Base-by-base conservation (phyloP, 768 basidiomycete genomes). In the Trametes cubensis region DNA sequence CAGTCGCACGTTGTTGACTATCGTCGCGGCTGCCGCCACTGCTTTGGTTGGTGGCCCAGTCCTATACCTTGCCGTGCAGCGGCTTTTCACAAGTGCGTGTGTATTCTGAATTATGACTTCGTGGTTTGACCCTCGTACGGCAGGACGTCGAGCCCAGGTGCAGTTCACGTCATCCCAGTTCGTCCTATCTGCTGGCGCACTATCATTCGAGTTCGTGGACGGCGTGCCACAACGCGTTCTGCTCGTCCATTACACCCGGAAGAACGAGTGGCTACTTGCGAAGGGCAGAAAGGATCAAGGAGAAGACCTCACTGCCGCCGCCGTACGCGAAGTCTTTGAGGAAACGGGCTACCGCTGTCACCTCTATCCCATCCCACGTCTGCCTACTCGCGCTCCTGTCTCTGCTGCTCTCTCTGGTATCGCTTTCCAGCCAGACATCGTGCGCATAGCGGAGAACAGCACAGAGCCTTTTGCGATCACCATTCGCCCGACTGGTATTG, bases 251-350 rank as follows among this genome's bases (percentile, higher is more conserved):
- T 58, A 74, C 21, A 53, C 53, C 15, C 51, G 55, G 13, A 69
- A 71, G 45, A 61, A 67, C 45, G 65, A 70, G 38, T 72, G 69
- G 69, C 60, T 75, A 8, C 71, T 75, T 18, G 65, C 73, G 21
- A 75, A 74, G 54, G 74, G 74, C 8, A 57, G 66, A 15, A 70
- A 72, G 41, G 70, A 73, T 53, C 60, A 63, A 30, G 70, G 70
- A 38, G 72, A 73, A 58, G 63, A 71, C 20, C 55, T 72, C 17
- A 66, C 71, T 26, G 49, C 59, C 1, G 64, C 72, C 1, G 74
- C 74, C 7, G 28, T 71, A n/a, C 68, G 74, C 14, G 74, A 75
- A 56, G 70, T 74, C n/a, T 64, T 66, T 47, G 74, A 75, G 55
- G 73, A 75, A 66, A 75, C 73, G 3, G 73, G 73, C 1, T 75